Conservation (phyloP, 495 filamentous ascomycete species). For the Aspergillus steynii region DNA sequence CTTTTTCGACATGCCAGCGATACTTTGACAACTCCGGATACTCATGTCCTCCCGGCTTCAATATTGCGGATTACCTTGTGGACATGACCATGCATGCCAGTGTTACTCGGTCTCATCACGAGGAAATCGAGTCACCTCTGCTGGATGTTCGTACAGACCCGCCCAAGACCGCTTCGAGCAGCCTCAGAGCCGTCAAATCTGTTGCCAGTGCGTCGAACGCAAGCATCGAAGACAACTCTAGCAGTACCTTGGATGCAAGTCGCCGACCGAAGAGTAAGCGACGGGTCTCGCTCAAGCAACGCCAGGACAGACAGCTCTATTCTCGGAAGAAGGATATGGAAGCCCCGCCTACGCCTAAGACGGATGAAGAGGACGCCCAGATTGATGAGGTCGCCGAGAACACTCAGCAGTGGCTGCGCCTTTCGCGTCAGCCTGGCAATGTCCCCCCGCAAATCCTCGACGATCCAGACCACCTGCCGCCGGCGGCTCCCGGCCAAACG, state of each 20-base stretch:
- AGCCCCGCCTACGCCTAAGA: constrained; percentile 57
- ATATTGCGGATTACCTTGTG: constrained; percentile 96
- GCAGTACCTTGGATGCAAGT: constrained; percentile 58
- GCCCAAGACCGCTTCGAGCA: constrained; percentile 77
- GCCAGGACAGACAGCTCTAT: constrained; percentile 87
- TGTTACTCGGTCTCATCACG: constrained; percentile 52
- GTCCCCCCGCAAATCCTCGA: constrained; percentile 65
- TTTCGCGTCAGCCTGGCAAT: constrained; percentile 64
- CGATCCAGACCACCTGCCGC: constrained; percentile 74
- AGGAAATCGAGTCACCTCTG: constrained; percentile 53
- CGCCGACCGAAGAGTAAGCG: constrained; percentile 65
- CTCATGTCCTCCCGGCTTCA: constrained; percentile 92
- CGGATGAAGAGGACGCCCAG: constrained; percentile 67
- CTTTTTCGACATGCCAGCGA: constrained; percentile 82
- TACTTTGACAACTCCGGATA: constrained; percentile 94
- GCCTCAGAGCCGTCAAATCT: constrained; percentile 86
- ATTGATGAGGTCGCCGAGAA: constrained; percentile 61
- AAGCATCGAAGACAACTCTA: constrained; percentile 57
- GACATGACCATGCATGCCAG: constrained; percentile 97
- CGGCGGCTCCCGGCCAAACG: constrained; percentile 62
- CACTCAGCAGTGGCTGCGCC: constrained; percentile 64
- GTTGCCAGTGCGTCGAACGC: constrained; percentile 76
- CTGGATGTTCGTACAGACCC: constrained; percentile 42
- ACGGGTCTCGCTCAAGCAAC: constrained; percentile 71
- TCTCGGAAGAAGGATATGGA: constrained; percentile 73